Evolutionary conservation across 2,329 filamentous ascomycete genomes (phyloP), one percentile per base, ranked within the genome.

Genomic region (Pseudocercospora fijiensis): DNA sequence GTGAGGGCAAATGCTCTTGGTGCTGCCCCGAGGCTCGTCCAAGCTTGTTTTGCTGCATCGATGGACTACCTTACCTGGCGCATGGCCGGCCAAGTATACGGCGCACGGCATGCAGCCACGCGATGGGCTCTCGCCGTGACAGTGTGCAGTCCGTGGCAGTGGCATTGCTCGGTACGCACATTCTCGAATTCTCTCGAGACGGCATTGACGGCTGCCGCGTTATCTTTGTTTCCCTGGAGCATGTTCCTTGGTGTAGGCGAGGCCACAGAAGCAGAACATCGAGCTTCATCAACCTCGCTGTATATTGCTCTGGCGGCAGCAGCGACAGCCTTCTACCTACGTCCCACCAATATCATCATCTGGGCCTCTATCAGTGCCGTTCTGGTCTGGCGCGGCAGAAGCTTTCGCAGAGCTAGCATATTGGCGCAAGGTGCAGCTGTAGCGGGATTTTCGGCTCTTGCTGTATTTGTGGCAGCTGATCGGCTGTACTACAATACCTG

Each of bases 161-260:
- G 91, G 91, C 98, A 95, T 78, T 95, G 90, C 78, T 95, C 92
- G 1, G 94, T 92, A 0, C 86, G 95, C 53, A 96, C 95, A 0
- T 89, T 99, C 73, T 97, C 94, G 60, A 99, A 99, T 78, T 95
- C 89, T 58, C 81, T 98, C 4, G 95, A 99, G 81, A 92, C 90
- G n/a, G 90, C 90, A 0, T 79, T 99, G 70, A 97, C 94, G 4
- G 82, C 90, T 64, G 83, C 87, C 71, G 94, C 92, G 1, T 81
- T 98, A 52, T 87, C 87, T 74, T 86, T 88, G 71, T 98, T 92
- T 90, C 94, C 95, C 11, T 98, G 95, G 93, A 81, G 86, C 10
- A 71, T 66, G 67, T 74, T 71, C 43, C 26, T 72, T 9, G 53
- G 63, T 11, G 26, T 16, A 41, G 9, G 51, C 22, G 26, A 28